Conservation (phyloP, 208 protist species). For the Naegleria gruberi region DNA sequence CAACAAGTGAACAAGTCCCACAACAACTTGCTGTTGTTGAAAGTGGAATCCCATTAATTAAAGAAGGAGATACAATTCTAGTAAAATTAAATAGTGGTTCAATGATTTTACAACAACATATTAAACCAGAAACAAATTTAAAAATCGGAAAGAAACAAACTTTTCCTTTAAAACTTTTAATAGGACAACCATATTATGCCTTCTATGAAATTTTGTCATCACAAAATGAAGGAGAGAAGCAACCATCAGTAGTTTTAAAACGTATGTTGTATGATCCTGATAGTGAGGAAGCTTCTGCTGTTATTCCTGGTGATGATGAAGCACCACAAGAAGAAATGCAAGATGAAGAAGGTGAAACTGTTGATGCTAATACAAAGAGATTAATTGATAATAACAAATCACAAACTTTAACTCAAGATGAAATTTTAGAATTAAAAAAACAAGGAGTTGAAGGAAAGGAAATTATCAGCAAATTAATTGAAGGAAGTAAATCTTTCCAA, state of each 20-base stretch:
- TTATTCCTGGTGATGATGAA: not conserved
- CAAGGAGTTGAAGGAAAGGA: not conserved
- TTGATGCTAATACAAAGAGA: not conserved
- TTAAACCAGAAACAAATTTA: not conserved
- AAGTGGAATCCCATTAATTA: not conserved
- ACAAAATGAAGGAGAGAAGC: not conserved
- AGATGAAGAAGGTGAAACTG: not conserved
- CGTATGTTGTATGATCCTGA: not conserved
- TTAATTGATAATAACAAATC: constrained; percentile 7
- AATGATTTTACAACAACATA: not conserved
- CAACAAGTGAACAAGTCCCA: too few species aligned
- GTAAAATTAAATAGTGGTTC: not conserved
- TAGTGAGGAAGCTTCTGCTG: not conserved
- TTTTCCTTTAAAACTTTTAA: not conserved
- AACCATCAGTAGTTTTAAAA: not conserved
- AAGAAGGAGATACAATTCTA: not conserved
- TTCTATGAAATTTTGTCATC: not conserved
- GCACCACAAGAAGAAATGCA: not conserved
- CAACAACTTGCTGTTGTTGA: too few species aligned
- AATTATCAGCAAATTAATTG: constrained; percentile 3
- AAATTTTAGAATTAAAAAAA: not conserved
- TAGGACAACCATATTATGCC: not conserved
- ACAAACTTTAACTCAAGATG: not conserved
- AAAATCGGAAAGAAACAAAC: not conserved
- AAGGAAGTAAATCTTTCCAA: not conserved